These are phyloP conservation scores for Wallemia hederae DNA, from an alignment of 1,284 basidiomycete genomes.

Conservation along the genomic window DNA sequence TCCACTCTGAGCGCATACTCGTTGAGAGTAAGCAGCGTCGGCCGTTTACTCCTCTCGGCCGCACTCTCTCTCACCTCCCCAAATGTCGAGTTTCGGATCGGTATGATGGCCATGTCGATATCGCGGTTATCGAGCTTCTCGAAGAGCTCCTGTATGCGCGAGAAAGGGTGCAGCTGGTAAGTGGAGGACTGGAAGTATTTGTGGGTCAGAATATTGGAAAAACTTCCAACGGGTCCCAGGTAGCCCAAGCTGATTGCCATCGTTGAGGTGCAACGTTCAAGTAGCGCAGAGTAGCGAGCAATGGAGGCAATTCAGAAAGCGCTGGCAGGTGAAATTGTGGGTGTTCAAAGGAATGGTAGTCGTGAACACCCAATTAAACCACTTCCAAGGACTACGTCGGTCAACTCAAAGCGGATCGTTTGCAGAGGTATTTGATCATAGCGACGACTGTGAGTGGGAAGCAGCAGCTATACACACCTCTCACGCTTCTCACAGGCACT, in stretches of 20 bases:
- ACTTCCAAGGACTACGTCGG: neutral
- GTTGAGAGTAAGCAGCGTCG: neutral
- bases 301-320: neutral
- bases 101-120: neutral
- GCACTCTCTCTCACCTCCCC: neutral
- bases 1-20: neutral
- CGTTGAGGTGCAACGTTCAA: neutral
- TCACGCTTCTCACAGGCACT: too few relatives aligned
- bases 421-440: neutral
- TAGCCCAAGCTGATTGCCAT: neutral
- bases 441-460: neutral
- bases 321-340: neutral
- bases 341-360: neutral
- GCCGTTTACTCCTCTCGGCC: neutral
- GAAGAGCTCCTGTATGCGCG: neutral
- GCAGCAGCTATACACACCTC: too few relatives aligned
- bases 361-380: too few relatives aligned
- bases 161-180: neutral
- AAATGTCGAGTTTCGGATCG: neutral
- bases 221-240: neutral
- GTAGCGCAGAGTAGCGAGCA: too few relatives aligned
- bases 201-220: neutral
- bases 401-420: neutral
- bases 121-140: neutral
- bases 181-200: neutral